phyloP scores from a whole-genome alignment of 495 filamentous ascomycete species.

The Aspergillus saccharolyticus region DNA sequence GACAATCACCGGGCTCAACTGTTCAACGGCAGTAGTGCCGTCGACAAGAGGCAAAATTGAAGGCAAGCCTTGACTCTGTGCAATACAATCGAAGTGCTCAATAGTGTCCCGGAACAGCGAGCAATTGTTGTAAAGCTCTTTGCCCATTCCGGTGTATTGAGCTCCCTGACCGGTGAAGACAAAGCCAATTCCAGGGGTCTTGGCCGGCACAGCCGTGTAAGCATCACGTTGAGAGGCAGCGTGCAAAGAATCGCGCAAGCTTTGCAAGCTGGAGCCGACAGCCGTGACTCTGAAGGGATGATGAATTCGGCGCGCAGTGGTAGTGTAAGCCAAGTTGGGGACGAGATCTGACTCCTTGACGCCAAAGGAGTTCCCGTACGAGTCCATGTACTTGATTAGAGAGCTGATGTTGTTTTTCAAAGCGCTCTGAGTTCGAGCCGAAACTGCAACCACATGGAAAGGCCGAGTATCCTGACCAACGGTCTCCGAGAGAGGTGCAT shows the following conservation, averaged over 20 bases:
- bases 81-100: constrained; percentile 64
- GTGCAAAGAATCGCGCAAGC: constrained; percentile 27
- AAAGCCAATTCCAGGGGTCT: constrained; percentile 44
- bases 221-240: constrained; percentile 13
- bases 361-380: constrained; percentile 40
- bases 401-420: constrained; percentile 51
- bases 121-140: constrained; percentile 61
- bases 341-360: constrained; percentile 33
- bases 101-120: constrained; percentile 66
- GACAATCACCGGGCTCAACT: constrained; percentile 66
- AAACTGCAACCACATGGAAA: constrained; percentile 47
- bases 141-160: constrained; percentile 60
- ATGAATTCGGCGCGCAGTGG: constrained; percentile 79
- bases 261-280: constrained; percentile 38
- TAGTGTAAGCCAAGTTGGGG: constrained; percentile 63
- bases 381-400: constrained; percentile 47
- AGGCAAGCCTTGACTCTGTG: constrained; percentile 62
- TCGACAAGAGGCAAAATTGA: constrained; percentile 61
- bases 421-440: constrained; percentile 49
- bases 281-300: constrained; percentile 68
- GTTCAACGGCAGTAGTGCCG: constrained; percentile 39
- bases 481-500: constrained; percentile 38
- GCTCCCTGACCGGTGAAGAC: constrained; percentile 55
- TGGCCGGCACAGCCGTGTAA: constrained; percentile 41
- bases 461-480: constrained; percentile 50